Evolutionary conservation across 2,329 filamentous ascomycete genomes (phyloP).

Genomic region (Pseudopithomyces chartarum): DNA sequence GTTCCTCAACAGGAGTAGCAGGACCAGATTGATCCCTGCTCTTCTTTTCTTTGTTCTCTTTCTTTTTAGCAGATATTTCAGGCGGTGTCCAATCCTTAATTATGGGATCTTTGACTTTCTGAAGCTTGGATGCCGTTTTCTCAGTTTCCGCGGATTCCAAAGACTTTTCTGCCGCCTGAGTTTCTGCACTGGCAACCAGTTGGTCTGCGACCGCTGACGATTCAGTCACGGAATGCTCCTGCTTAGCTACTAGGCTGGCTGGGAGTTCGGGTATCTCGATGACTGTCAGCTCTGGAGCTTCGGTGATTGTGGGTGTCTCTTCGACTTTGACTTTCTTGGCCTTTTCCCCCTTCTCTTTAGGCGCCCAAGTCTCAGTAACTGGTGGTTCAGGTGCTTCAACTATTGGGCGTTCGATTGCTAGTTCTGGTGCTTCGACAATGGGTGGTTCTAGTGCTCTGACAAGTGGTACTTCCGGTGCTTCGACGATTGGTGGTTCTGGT

Average conservation of each 20-base stretch:
- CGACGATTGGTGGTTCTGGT: background rate
- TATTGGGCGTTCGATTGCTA: background rate
- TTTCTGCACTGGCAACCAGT: background rate
- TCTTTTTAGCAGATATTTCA: conserved; percentile 4
- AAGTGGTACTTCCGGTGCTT: background rate
- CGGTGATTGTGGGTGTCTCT: background rate
- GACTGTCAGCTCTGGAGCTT: background rate
- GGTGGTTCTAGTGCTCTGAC: background rate
- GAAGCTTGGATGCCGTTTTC: conserved; percentile 9
- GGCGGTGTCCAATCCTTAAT: conserved; percentile 11
- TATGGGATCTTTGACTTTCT: conserved; percentile 11
- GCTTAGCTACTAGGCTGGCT: background rate
- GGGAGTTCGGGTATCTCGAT: background rate
- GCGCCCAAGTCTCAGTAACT: background rate
- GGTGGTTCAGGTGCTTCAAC: background rate
- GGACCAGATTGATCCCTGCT: background rate
- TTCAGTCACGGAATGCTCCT: background rate
- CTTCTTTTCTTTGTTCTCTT: conserved; percentile 7
- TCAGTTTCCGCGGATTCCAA: conserved; percentile 3
- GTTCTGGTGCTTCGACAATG: background rate
- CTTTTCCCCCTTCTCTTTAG: background rate
- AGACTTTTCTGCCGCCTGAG: conserved; percentile 7
- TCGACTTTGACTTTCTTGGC: too few relatives aligned
- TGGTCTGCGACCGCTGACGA: background rate
- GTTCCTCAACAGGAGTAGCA: background rate